Evolutionary conservation across 2,329 filamentous ascomycete species (phyloP).

Genomic region (Biscogniauxia sp.): DNA sequence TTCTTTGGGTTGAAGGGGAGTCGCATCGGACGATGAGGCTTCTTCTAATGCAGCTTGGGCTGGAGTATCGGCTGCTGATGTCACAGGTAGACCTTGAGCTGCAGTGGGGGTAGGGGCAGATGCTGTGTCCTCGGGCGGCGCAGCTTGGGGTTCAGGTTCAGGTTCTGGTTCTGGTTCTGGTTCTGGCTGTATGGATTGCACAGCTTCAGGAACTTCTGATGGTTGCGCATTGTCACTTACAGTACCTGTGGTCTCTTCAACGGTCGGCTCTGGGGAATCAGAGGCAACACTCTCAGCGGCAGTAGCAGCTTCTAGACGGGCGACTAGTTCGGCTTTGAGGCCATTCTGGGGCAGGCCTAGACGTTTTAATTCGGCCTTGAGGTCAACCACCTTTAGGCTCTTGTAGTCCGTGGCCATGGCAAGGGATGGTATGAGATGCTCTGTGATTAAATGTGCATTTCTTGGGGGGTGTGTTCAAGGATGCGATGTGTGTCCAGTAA

Average conservation of each 20-base stretch:
- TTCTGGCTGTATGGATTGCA: constrained; percentile 11
- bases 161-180: constrained; percentile 5
- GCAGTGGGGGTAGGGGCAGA: constrained; percentile 22
- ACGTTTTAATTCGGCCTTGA: constrained; percentile 71
- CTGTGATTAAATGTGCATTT: constrained; percentile 18
- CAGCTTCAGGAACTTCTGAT: constrained; percentile 10
- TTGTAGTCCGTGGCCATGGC: constrained; percentile 50
- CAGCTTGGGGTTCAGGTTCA: constrained; percentile 3
- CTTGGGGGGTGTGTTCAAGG: neutral
- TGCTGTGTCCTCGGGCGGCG: constrained; percentile 7
- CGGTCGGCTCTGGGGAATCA: constrained; percentile 12
- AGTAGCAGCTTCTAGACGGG: constrained; percentile 52
- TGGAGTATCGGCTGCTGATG: constrained; percentile 26
- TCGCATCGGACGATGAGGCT: constrained; percentile 13
- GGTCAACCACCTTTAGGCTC: constrained; percentile 69
- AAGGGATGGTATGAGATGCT: constrained; percentile 3
- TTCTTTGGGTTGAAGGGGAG: constrained; percentile 26
- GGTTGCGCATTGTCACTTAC: constrained; percentile 16
- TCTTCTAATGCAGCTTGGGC: constrained; percentile 10
- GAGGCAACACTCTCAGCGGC: constrained; percentile 12
- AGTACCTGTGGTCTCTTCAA: constrained; percentile 15
- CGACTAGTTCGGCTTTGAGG: constrained; percentile 69
- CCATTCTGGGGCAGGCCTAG: constrained; percentile 68
- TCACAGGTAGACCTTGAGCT: constrained; percentile 13
- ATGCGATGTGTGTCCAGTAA: neutral